Conservation (phyloP, 1,284 basidiomycete genomes). For the Entoloma clypeatum region DNA sequence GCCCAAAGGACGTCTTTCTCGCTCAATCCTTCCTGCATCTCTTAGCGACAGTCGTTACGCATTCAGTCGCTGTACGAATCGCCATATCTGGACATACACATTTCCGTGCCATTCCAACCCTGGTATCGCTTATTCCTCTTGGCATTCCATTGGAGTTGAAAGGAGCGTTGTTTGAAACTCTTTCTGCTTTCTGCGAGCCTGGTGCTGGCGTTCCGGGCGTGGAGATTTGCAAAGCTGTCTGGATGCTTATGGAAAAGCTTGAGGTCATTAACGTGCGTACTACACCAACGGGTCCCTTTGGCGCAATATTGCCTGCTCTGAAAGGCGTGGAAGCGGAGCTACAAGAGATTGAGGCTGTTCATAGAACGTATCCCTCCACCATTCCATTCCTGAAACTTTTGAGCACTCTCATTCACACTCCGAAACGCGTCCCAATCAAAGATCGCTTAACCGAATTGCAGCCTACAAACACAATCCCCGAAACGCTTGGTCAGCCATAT, state of each 20-base stretch:
- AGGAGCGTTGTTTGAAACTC: conserved; percentile 79
- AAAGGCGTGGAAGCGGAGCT: conserved; percentile 79
- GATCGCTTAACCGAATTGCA: conserved; percentile 59
- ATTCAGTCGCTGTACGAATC: conserved; percentile 77
- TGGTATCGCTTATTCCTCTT: conserved; percentile 77
- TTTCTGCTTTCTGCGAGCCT: conserved; percentile 82
- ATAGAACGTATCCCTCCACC: conserved; percentile 81
- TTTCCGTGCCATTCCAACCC: conserved; percentile 74
- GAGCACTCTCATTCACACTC: conserved; percentile 74
- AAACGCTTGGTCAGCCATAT: conserved; percentile 71
- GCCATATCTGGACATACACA: conserved; percentile 78
- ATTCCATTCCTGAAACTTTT: conserved; percentile 86
- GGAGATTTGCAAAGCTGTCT: conserved; percentile 79
- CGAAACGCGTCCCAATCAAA: conserved; percentile 60
- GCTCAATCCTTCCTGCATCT: conserved; percentile 81
- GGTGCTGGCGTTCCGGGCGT: conserved; percentile 70
- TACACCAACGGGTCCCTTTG: conserved; percentile 35
- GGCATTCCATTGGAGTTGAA: conserved; percentile 90
- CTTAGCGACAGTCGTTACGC: conserved; percentile 73
- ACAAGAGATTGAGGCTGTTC: conserved; percentile 80
- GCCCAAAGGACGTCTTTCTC: conserved; percentile 73
- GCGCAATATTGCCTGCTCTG: conserved; percentile 43
- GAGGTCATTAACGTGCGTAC: conserved; percentile 78
- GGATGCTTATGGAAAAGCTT: conserved; percentile 78
- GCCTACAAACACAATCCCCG: conserved; percentile 70